Base-by-base conservation (phyloP, 352 stramenopile species). In the Phytophthora litchii region DNA sequence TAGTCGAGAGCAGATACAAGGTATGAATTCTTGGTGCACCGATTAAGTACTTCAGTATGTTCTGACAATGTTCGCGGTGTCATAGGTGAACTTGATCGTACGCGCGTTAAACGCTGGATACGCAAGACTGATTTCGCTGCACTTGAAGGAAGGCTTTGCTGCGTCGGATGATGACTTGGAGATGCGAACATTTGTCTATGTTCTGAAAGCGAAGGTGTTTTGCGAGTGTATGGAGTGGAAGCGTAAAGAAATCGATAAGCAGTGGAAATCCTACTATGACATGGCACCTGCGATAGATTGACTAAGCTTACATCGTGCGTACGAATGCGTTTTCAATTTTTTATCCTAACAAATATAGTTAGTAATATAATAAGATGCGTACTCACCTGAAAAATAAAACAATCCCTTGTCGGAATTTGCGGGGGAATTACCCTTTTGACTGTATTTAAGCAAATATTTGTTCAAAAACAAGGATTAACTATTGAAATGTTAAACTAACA, bases 181-280 rank as follows among this genome's bases (percentile, higher is more conserved):
- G 47, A 58, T 58, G 56, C 47, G 40, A 41, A 65, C 47, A 49
- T 54, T 9, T 42, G 41, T 59, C 47, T 65, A 59, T 35, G 47
- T 64, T 21, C 32, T 27, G 56, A 65, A 54, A 42, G 10, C 25
- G 41, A 54, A 54, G 40, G 41, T 59, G 37, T 62, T 67, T 61
- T 54, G 38, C 21, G 37, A 54, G 29, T 67, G 52, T 10, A 58
- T 54, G 32, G 57, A 66, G 42, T 55, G 49, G 49, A 66, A 55
- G 31, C 29, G 44, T 13, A 51, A 54, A 50, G 19, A 65, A 1
- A 54, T 49, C 9, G 48, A 65, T 3, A 48, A 59, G 42, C 25
- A 47, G 40, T 59, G 56, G 40, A 46, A 23, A 48, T 16, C 17
- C 2, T 36, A 51, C 27, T 16, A 40, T 36, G 44, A 55, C 27